Evolutionary conservation across 176 grass and related monocot species (phyloP).

Genomic region (Paspalum vaginatum): DNA sequence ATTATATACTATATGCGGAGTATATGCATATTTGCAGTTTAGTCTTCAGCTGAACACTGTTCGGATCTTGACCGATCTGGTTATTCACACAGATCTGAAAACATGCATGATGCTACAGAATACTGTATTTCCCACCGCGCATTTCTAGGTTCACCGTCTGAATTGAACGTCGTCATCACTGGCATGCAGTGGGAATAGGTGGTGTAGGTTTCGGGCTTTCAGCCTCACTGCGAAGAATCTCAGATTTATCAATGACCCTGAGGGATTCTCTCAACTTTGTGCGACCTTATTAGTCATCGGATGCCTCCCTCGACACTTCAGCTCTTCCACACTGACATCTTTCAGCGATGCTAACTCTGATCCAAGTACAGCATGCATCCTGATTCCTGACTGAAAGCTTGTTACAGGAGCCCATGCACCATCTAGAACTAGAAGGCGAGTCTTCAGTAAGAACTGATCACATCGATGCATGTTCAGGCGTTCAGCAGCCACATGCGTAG

Average conservation of each 20-base stretch:
- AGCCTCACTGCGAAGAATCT: neutral
- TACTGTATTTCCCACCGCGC: neutral
- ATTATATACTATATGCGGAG: neutral
- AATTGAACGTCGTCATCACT: neutral
- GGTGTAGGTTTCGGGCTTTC: neutral
- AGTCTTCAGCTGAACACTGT: slow-evolving; percentile 11
- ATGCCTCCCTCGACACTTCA: neutral
- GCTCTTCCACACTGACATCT: neutral
- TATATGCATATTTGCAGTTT: neutral
- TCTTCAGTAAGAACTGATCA: neutral
- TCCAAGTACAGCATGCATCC: neutral
- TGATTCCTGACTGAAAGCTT: neutral
- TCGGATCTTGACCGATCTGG: slow-evolving; percentile 33
- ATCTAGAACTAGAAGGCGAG: neutral
- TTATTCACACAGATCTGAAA: slow-evolving; percentile 1
- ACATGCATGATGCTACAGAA: neutral
- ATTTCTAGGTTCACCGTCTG: neutral
- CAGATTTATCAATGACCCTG: neutral
- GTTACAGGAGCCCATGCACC: neutral
- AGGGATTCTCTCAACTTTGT: neutral
- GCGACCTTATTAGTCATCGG: neutral
- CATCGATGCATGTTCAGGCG: neutral
- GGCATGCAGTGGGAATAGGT: neutral
- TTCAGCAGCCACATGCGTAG: neutral
- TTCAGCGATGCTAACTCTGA: neutral